Conservation (phyloP, 108 stramenopile species). For the Poteriospumella lacustris region DNA sequence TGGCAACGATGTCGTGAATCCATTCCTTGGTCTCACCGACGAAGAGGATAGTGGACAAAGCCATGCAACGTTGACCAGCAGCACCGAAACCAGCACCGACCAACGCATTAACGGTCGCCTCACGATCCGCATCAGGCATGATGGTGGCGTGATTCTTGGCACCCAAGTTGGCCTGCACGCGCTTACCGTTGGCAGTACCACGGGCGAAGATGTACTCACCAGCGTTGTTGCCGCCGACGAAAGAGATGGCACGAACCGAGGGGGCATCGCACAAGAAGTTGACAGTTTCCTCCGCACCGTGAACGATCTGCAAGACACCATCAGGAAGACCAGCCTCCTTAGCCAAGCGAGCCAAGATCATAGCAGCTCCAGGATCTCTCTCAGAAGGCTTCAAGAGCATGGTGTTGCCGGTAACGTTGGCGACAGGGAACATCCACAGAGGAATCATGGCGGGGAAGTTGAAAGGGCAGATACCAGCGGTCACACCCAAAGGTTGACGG, state of each 20-base stretch:
- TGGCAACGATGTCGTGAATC: slow-evolving; percentile 62
- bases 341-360: slow-evolving; percentile 68
- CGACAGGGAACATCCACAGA: slow-evolving; percentile 27
- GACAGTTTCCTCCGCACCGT: slow-evolving; percentile 74
- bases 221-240: slow-evolving; percentile 79
- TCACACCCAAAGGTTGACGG: slow-evolving; percentile 84
- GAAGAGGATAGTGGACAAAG: slow-evolving; percentile 67
- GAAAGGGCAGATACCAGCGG: slow-evolving; percentile 65
- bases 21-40: slow-evolving; percentile 68
- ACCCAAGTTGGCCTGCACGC: slow-evolving; percentile 83
- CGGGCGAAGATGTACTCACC: slow-evolving; percentile 78
- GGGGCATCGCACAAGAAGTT: slow-evolving; percentile 72
- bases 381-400: slow-evolving; percentile 22
- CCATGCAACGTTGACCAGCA: slow-evolving; percentile 69
- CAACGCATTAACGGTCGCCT: slow-evolving; percentile 67
- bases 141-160: slow-evolving; percentile 92
- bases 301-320: slow-evolving; percentile 83
- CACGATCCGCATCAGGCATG: slow-evolving; percentile 72
- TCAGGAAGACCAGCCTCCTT: slow-evolving; percentile 78
- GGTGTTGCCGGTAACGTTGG: slow-evolving; percentile 6
- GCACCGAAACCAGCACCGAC: slow-evolving; percentile 65
- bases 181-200: slow-evolving; percentile 70
- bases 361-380: slow-evolving; percentile 20
- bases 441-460: slow-evolving; percentile 33
- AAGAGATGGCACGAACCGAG: slow-evolving; percentile 77